Conservation (phyloP, 352 stramenopile genomes). For the Blastocystis sp. region DNA sequence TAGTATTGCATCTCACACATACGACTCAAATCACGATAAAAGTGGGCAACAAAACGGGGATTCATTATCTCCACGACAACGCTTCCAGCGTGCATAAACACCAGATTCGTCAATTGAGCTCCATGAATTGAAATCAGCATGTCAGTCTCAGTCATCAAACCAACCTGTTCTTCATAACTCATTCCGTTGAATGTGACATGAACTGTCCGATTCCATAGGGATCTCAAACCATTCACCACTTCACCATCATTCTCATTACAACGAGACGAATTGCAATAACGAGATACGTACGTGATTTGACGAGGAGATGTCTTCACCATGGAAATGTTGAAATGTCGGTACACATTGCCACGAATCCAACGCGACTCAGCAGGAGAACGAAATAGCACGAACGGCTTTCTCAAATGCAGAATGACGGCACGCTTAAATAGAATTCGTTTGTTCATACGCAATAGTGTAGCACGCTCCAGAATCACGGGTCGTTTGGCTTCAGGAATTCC, state of each 20-base stretch:
- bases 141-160: neutral
- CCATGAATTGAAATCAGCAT: conserved; percentile 15
- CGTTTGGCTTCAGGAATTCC: neutral
- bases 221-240: neutral
- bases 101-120: conserved; percentile 8
- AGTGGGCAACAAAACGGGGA: neutral
- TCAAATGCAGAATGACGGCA: neutral
- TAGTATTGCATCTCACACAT: neutral
- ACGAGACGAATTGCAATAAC: neutral
- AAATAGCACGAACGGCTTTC: neutral
- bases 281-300: neutral
- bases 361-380: neutral
- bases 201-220: neutral
- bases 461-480: neutral
- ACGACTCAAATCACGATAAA: neutral
- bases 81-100: conserved; percentile 20
- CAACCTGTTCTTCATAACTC: neutral
- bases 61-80: neutral
- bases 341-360: neutral
- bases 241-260: neutral
- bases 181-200: neutral
- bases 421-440: neutral
- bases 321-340: neutral
- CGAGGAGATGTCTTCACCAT: neutral
- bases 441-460: neutral